Evolutionary conservation across 2,329 filamentous ascomycete genomes (phyloP).

Genomic region (Sarocladiaceae sp.): DNA sequence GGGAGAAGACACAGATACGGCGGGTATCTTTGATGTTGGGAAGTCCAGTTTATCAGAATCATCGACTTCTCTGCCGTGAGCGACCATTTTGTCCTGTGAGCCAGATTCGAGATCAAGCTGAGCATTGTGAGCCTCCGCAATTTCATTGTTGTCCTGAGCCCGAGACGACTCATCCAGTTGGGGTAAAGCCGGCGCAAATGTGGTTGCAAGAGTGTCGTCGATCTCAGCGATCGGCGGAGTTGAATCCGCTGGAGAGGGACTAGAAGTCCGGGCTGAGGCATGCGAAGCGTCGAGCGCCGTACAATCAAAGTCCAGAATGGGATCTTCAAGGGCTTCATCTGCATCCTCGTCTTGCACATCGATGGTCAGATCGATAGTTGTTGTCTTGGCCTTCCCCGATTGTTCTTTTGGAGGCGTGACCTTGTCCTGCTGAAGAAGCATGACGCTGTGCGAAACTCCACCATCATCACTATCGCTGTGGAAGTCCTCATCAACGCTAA

Average conservation of each 20-base stretch:
- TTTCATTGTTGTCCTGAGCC: too few species aligned
- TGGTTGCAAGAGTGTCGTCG: not conserved
- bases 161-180: too few species aligned
- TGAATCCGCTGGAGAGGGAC: not conserved
- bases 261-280: not conserved
- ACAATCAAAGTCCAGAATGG: too few species aligned
- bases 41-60: too few species aligned
- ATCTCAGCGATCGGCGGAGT: not conserved
- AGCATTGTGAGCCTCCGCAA: too few species aligned
- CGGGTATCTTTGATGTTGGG: too few species aligned
- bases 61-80: too few species aligned
- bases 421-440: not conserved
- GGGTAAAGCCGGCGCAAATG: conserved; percentile 2
- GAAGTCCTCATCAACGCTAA: not conserved
- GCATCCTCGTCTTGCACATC: not conserved
- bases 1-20: too few species aligned
- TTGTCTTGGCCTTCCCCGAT: not conserved
- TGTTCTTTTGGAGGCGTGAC: not conserved
- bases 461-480: conserved; percentile 3
- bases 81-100: too few species aligned
- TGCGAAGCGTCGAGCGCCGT: not conserved
- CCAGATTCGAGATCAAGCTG: too few species aligned
- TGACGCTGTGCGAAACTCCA: not conserved
- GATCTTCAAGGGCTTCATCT: not conserved
- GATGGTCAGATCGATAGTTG: not conserved